These are phyloP conservation scores for Auricularia sp. DNA, from an alignment of 768 basidiomycete species.

Conservation along the genomic window DNA sequence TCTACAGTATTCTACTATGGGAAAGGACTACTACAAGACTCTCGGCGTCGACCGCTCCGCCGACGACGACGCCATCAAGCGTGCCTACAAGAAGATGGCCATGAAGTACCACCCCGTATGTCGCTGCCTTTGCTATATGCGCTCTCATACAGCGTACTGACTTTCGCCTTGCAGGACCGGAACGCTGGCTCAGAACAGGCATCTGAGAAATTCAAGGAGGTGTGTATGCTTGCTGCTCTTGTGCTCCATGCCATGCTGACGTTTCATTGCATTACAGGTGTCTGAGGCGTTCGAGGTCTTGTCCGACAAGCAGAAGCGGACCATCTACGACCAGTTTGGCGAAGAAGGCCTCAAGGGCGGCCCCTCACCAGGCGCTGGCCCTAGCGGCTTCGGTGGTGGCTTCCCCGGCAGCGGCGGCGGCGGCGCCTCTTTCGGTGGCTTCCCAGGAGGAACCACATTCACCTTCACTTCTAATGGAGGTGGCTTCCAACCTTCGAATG, in stretches of 20 bases:
- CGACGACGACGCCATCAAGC: conserved; percentile 81
- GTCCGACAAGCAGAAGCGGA: conserved; percentile 74
- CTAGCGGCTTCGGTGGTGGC: conserved; percentile 14
- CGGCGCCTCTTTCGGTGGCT: conserved; percentile 32
- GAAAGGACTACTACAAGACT: conserved; percentile 80
- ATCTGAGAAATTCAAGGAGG: conserved; percentile 87
- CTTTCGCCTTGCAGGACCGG: conserved; percentile 38
- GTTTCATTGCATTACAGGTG: conserved; percentile 36
- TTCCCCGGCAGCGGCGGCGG: conserved; percentile 24
- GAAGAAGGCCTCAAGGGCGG: conserved; percentile 87
- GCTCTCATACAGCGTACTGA: background rate
- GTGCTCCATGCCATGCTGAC: background rate
- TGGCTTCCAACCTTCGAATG: conserved; percentile 72
- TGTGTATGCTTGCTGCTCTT: conserved; percentile 19
- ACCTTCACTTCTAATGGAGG: conserved; percentile 39
- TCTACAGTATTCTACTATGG: conserved; percentile 37
- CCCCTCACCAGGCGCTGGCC: conserved; percentile 41
- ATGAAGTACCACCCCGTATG: background rate
- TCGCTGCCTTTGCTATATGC: background rate
- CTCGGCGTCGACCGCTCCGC: conserved; percentile 69
- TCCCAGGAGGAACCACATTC: conserved; percentile 29
- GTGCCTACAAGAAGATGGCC: conserved; percentile 92
- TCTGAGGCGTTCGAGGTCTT: conserved; percentile 96
- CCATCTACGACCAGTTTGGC: conserved; percentile 87
- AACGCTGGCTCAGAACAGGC: conserved; percentile 74